Base-by-base conservation (phyloP, 1,139 yeast species). In the Hansenula sp. region DNA sequence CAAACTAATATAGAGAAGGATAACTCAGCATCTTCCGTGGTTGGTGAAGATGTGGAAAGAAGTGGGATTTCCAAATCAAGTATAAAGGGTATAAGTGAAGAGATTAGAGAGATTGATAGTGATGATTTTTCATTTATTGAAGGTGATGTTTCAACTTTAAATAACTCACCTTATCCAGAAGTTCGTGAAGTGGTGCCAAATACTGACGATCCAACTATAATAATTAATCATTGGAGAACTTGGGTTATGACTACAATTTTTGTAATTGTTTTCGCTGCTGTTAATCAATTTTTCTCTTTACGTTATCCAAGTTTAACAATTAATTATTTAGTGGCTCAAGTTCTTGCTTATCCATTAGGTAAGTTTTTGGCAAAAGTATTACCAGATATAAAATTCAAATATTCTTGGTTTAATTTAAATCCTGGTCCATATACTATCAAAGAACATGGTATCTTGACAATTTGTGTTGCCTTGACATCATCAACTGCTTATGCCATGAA, bases 391-490 rank as follows among this genome's bases (percentile, higher is more conserved):
- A 56, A 53, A 38, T 61, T 60, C 38, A 45, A 53, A 19, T 47
- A 44, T 16, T 53, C 58, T 10, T 62, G 58, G 40, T 61, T 67
- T 46, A 59, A 65, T 43, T 50, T 71, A 36, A 74, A 72, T 44
- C 77, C 77, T 0, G 83, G 84, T 35, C 81, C 81, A 15, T 81
- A 79, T 67, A 76, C 77, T 54, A 66, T 74, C 52, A 80, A 81
- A 61, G 87, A 81, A 59, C 86, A 81, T 55, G 72, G 82, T 11
- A 64, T 76, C 24, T 66, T 78, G 42, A 75, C 81, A 13, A 76
- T 78, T 48, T 77, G 77, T 71, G 70, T 66, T 15, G 60, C 66
- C 12, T 56, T 66, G 49, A 81, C 83, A 49, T 72, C 83, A 31
- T 54, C 66, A 8, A 63, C 67, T 31, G 81, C 83, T 33, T 75